phyloP scores from a whole-genome alignment of 2,329 filamentous ascomycete genomes.

The Phaeophleospora eucalypticola region DNA sequence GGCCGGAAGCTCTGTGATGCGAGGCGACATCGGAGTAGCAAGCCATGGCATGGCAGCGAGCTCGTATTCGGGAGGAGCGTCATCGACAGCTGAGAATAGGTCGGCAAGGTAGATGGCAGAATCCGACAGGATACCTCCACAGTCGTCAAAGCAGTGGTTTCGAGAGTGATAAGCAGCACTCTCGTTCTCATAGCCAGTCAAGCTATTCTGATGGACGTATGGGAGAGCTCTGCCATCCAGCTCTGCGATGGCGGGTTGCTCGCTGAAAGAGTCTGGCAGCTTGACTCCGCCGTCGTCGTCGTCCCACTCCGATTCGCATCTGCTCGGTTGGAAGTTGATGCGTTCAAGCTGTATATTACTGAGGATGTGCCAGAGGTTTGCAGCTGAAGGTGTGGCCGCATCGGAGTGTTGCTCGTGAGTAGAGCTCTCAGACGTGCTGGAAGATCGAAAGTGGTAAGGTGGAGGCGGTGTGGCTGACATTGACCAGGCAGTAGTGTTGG shows the following conservation, averaged over 20 bases:
- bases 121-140: conserved; percentile 11
- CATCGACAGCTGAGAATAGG: conserved; percentile 2
- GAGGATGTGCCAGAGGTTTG: conserved; percentile 29
- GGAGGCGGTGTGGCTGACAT: too few species aligned
- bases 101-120: conserved; percentile 20
- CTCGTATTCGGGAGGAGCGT: conserved; percentile 13
- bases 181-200: conserved; percentile 25
- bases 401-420: too few species aligned
- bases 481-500: conserved; percentile 1
- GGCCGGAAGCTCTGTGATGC: not conserved
- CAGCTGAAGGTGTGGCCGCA: conserved; percentile 15
- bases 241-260: conserved; percentile 18
- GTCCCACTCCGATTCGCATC: too few species aligned
- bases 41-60: conserved; percentile 16
- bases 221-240: conserved; percentile 22
- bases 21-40: not conserved
- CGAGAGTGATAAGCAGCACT: conserved; percentile 8
- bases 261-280: not conserved
- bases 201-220: conserved; percentile 28
- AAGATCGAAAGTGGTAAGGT: too few species aligned
- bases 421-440: too few species aligned
- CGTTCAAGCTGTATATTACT: conserved; percentile 1
- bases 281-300: conserved; percentile 4
- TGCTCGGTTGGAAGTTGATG: too few species aligned
- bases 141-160: too few species aligned